Base-by-base conservation (phyloP, 2,329 filamentous ascomycete genomes). In the Diaporthe nobilis region DNA sequence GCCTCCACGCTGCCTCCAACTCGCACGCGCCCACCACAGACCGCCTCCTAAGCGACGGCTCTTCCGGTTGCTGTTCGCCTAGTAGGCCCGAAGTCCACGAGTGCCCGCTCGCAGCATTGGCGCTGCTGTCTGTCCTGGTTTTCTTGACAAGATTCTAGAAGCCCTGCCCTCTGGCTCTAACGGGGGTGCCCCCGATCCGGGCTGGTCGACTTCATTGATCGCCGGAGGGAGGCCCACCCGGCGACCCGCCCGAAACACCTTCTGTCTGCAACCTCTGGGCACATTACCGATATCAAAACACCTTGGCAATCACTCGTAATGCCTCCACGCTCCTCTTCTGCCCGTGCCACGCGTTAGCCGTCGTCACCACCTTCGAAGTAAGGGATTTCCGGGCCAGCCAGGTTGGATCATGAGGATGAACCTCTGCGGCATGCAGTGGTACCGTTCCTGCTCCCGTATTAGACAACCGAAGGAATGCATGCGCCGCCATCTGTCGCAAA, bases 111-210 rank as follows among this genome's bases (percentile, higher is more conserved):
- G n/a, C 49, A 70, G 49, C 34, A 20, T 7, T 70, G 65, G 22
- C 15, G 12, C 34, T 70, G 49, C 15, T 9, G 9, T 25, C n/a
- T 55, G 49, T n/a, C 20, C 51, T 47, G 72, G 10, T 37, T 5
- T 58, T 31, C 42, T 55, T 67, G 60, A 70, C 39, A 28, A 31
- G 15, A 63, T 75, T 75, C 74, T 75, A 75, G 74, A 75, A 75
- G 61, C 49, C 12, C 39, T 63, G 22, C 25, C 57, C 47, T 57
- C 20, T 42, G 31, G 34, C 22, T 55, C 49, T 15, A 20, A 70
- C 49, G 49, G 65, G 65, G 47, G 5, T 70, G 49, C 49, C 65
- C 65, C 65, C 65, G 65, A 70, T 10, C 65, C 65, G 65, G 22
- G 9, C 65, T 70, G 47, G 7, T 70, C 65, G 65, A 70, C 34